Evolutionary conservation across 106 monocot species (phyloP).

Genomic region (Allium fistulosum): DNA sequence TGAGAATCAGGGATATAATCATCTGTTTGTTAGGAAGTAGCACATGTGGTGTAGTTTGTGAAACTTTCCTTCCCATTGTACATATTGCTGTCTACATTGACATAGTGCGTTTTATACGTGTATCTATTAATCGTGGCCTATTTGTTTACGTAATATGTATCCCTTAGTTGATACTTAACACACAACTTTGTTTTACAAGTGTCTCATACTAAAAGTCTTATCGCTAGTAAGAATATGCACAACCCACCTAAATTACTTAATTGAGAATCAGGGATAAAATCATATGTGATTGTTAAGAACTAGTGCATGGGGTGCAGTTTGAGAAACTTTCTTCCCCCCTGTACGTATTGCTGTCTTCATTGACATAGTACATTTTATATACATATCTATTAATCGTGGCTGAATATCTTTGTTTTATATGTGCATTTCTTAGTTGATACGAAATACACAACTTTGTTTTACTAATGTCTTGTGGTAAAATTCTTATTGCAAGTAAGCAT

Average conservation of each 20-base stretch:
- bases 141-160: too few species aligned
- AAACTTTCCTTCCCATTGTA: not conserved
- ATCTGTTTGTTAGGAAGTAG: not conserved
- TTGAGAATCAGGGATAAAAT: not conserved
- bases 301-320: slow-evolving; percentile 2
- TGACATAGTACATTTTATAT: slow-evolving; percentile 1
- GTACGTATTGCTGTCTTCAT: slow-evolving; percentile 3
- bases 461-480: too few species aligned
- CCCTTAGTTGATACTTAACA: too few species aligned
- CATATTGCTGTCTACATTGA: slow-evolving; percentile 7
- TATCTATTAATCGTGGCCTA: too few species aligned
- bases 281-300: not conserved
- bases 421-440: too few species aligned
- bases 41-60: slow-evolving; percentile 3
- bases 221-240: too few species aligned
- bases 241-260: not conserved
- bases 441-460: too few species aligned
- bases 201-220: too few species aligned
- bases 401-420: not conserved
- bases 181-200: too few species aligned
- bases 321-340: not conserved
- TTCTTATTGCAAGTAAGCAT: too few species aligned
- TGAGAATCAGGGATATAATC: not conserved
- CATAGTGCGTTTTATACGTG: too few species aligned
- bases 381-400: slow-evolving; percentile 2